Base-by-base conservation (phyloP, 192 early-diverging fungal species). In the Haplosporangium gracile region DNA sequence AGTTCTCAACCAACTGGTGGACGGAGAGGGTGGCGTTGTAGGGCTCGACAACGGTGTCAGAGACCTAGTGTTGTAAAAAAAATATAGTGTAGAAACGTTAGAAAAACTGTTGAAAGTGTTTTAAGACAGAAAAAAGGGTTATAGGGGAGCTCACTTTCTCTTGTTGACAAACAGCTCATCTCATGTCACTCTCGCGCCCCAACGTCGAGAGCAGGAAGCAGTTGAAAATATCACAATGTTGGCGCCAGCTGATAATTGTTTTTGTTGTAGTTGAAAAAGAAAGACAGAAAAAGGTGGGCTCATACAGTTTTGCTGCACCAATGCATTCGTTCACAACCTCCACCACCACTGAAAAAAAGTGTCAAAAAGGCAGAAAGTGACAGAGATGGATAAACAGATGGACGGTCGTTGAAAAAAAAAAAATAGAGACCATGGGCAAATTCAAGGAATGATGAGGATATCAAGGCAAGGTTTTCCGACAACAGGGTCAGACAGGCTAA, bases 1-100 rank as follows among this genome's bases (percentile, higher is more conserved):
- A 97, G 95, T 99, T 99, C 88, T 99, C 98, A 51, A 99, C 98
- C 72, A 99, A 93, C 89, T 99, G 98, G 92, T 99, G 99, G 68
- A 99, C 96, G 40, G 97, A 97, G 63, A 99, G 94, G 15, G 96
- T 97, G 49, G 99, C 97, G 88, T 99, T 99, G 94, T 99, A 99
- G 74, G 99, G 98, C 92, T 99, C 99, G 77, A 99, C 98, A 60
- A 99, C 97, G 49, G 99, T 98, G 85, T 99, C 98, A 34, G 97
- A 99, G 18, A 98, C 96, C 93, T 80, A 77, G 43, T 6, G 34
- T 20, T 34, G 94, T 91, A 7, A 6, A 24, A 24, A 60, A 6
- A 24, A 24, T 38, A 11, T 29, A 43, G 1, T 10, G 49, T 1
- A 24, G n/a, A 32, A 36, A 55, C 36, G 71, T 29, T 72, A 45